Evolutionary conservation across 2,329 filamentous ascomycete genomes (phyloP).

Genomic region (Trichophyton verrucosum): DNA sequence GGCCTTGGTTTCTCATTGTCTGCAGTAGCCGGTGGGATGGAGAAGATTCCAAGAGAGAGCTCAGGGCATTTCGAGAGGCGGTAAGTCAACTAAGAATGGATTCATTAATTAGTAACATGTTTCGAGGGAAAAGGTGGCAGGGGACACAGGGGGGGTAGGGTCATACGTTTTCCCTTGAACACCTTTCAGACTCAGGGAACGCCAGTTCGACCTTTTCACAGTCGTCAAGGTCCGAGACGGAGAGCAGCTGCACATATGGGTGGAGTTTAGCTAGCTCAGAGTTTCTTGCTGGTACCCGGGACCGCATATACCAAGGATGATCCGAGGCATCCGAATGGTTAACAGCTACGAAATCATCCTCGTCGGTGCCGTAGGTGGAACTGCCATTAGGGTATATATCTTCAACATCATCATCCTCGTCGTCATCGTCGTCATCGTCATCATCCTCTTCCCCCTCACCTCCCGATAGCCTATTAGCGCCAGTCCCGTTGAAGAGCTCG

Average conservation of each 20-base stretch:
- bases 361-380: slow-evolving; percentile 20
- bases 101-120: not conserved
- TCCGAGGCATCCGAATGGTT: slow-evolving; percentile 31
- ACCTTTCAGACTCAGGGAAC: slow-evolving; percentile 48
- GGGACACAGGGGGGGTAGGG: no score
- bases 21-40: slow-evolving; percentile 41
- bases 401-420: slow-evolving; percentile 7
- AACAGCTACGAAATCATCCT: slow-evolving; percentile 32
- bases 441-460: not conserved
- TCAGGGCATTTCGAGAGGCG: slow-evolving; percentile 63
- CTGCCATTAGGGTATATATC: slow-evolving; percentile 20
- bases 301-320: slow-evolving; percentile 31
- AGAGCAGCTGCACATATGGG: slow-evolving; percentile 63
- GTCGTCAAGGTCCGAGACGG: slow-evolving; percentile 38
- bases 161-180: slow-evolving; percentile 47
- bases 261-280: slow-evolving; percentile 47
- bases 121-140: not conserved
- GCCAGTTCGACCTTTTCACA: slow-evolving; percentile 48
- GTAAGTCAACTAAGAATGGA: slow-evolving; percentile 52
- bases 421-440: slow-evolving; percentile 5
- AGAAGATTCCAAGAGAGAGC: slow-evolving; percentile 69
- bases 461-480: not conserved
- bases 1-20: slow-evolving; percentile 48
- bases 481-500: not conserved
- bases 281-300: slow-evolving; percentile 21